A percentile compares a stretch with the other conserved stretches of the same genome.
phyloP scores from a whole-genome alignment of 441 rosid species.

The Euphorbia celastroides region DNA sequence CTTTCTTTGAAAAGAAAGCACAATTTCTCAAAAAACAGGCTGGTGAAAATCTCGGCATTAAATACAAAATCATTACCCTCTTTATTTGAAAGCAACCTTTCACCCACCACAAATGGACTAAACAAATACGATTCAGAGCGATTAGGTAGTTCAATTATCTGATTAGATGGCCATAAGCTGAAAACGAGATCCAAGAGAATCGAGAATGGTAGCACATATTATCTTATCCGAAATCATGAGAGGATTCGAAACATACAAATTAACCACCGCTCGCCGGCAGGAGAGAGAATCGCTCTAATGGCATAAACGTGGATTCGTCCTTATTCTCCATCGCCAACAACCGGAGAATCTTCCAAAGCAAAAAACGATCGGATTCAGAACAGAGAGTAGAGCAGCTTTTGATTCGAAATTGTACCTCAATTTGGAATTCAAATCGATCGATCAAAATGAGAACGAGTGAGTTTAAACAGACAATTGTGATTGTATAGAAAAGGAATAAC shows the following conservation, averaged over 20 bases:
- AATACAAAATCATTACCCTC: background rate
- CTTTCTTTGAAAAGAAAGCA: background rate
- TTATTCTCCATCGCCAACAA: constrained; percentile 26
- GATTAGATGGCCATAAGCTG: background rate
- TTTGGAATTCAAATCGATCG: background rate
- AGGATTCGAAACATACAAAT: background rate
- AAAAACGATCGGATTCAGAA: constrained; percentile 18
- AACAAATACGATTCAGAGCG: background rate
- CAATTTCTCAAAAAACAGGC: background rate
- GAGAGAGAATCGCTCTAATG: constrained; percentile 32
- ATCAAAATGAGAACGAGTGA: background rate
- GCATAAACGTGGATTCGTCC: constrained; percentile 37
- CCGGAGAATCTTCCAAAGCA: constrained; percentile 25
- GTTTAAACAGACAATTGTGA: background rate
- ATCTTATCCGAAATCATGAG: constrained; percentile 22
- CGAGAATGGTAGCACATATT: constrained; percentile 9
- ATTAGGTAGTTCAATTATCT: background rate
- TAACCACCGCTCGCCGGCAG: constrained; percentile 27
- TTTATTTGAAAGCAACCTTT: background rate
- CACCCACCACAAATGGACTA: background rate
- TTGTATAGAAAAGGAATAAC: no score
- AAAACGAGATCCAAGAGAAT: constrained; percentile 22
- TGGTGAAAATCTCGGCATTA: background rate
- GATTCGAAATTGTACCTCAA: constrained; percentile 9
- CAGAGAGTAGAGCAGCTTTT: constrained; percentile 28